A percentile compares a stretch with the other conserved stretches of the same genome.
These are phyloP conservation scores for Podila epicladia DNA, from an alignment of 192 early-diverging fungal genomes.

Conservation along the genomic window DNA sequence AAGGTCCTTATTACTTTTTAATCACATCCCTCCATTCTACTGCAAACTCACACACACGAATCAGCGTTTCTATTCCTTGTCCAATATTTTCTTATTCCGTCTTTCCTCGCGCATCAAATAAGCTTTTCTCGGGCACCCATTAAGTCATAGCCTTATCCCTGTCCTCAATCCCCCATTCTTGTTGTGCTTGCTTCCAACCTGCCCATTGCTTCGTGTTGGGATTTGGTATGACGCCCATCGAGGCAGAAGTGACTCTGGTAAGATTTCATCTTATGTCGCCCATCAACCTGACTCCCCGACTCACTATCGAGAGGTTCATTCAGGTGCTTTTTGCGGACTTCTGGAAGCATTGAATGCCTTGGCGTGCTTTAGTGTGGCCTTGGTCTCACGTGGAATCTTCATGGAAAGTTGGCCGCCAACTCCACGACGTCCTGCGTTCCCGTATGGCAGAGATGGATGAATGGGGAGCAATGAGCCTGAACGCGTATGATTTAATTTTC, in stretches of 20 bases:
- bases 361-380: conserved; percentile 8
- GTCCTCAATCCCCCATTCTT: background rate
- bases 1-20: no score
- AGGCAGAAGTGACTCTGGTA: conserved; percentile 19
- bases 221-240: conserved; percentile 12
- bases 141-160: no score
- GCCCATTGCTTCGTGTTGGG: conserved; percentile 20
- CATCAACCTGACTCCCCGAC: conserved; percentile 22
- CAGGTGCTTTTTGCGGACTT: conserved; percentile 19
- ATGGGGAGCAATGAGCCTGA: background rate
- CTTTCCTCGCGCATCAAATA: no score
- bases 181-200: conserved; percentile 21
- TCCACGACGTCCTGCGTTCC: conserved; percentile 12
- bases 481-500: background rate
- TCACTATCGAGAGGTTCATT: conserved; percentile 16
- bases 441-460: conserved; percentile 1
- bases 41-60: no score
- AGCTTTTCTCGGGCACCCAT: no score
- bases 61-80: no score
- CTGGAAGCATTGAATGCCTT: conserved; percentile 9
- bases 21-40: no score
- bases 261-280: conserved; percentile 16
- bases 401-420: conserved; percentile 21
- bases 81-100: no score
- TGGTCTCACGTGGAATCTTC: conserved; percentile 10